Conservation (phyloP, 495 filamentous ascomycete genomes). For the Tuber magnatum region DNA sequence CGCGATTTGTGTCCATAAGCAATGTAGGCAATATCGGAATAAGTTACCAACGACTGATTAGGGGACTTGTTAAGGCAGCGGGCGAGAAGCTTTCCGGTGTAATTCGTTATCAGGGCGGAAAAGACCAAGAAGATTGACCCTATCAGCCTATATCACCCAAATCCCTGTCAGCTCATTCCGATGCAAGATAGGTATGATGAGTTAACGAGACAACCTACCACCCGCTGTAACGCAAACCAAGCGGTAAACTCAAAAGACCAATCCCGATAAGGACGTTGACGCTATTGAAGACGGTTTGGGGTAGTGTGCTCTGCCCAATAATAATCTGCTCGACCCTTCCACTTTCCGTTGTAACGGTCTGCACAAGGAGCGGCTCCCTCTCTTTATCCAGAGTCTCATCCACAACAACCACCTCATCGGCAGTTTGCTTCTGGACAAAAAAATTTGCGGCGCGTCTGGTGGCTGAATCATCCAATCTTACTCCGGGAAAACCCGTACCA, state of each 20-base stretch:
- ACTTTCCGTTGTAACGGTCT: conserved; percentile 76
- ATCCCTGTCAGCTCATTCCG: conserved; percentile 14
- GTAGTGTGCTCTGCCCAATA: conserved; percentile 83
- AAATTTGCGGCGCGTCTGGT: conserved; percentile 61
- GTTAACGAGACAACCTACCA: conserved; percentile 49
- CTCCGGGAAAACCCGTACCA: conserved; percentile 25
- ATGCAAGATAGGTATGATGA: conserved; percentile 11
- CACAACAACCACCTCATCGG: conserved; percentile 43
- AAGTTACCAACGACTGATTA: conserved; percentile 66
- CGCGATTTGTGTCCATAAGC: conserved; percentile 82
- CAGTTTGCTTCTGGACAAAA: conserved; percentile 54
- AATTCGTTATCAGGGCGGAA: conserved; percentile 66
- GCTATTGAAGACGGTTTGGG: conserved; percentile 94
- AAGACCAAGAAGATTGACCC: conserved; percentile 69
- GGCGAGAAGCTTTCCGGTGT: conserved; percentile 79
- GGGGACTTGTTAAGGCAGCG: conserved; percentile 81
- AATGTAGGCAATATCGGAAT: conserved; percentile 87
- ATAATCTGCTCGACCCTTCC: conserved; percentile 75
- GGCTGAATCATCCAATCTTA: conserved; percentile 56
- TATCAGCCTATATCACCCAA: conserved; percentile 47
- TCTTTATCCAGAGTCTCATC: conserved; percentile 58
- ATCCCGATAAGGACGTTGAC: conserved; percentile 93
- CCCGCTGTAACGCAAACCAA: conserved; percentile 82
- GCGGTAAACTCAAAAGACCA: conserved; percentile 77
- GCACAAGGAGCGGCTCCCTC: conserved; percentile 71